Conservation (phyloP, 1,139 yeast species). For the Diutina neorugosa region DNA sequence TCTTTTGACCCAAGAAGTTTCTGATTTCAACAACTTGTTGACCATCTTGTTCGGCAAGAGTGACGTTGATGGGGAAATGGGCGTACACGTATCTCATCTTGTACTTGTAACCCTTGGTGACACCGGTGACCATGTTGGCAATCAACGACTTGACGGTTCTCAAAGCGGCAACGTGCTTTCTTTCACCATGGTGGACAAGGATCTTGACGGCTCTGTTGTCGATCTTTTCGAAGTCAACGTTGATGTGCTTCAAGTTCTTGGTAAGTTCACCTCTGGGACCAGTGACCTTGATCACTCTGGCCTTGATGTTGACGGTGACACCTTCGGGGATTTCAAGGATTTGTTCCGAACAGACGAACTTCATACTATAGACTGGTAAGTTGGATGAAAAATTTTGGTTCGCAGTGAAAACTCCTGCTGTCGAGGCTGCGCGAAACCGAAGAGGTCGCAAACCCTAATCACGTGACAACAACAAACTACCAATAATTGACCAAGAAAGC, state of each 20-base stretch:
- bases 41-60: conserved; percentile 68
- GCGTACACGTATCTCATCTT: conserved; percentile 99
- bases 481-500: too few species aligned
- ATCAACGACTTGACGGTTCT: conserved; percentile 96
- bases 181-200: conserved; percentile 97
- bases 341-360: conserved; percentile 94
- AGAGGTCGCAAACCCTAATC: background rate
- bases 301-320: conserved; percentile 82
- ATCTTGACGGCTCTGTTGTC: conserved; percentile 66
- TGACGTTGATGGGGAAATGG: conserved; percentile 99
- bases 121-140: conserved; percentile 94
- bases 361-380: conserved; percentile 38
- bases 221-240: conserved; percentile 81
- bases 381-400: background rate
- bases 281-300: conserved; percentile 81
- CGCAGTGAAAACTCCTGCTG: background rate
- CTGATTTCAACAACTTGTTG: conserved; percentile 82
- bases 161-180: conserved; percentile 99
- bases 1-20: conserved; percentile 98
- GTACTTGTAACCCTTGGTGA: conserved; percentile 98
- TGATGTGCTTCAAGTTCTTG: conserved; percentile 90
- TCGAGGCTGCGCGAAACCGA: background rate
- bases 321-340: conserved; percentile 87
- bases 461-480: background rate
- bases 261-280: conserved; percentile 97